A percentile compares a stretch with the other conserved stretches of the same genome.
Evolutionary conservation across 108 stramenopile genomes (phyloP).

Genomic region (Pseudonitzschia delicatissima): DNA sequence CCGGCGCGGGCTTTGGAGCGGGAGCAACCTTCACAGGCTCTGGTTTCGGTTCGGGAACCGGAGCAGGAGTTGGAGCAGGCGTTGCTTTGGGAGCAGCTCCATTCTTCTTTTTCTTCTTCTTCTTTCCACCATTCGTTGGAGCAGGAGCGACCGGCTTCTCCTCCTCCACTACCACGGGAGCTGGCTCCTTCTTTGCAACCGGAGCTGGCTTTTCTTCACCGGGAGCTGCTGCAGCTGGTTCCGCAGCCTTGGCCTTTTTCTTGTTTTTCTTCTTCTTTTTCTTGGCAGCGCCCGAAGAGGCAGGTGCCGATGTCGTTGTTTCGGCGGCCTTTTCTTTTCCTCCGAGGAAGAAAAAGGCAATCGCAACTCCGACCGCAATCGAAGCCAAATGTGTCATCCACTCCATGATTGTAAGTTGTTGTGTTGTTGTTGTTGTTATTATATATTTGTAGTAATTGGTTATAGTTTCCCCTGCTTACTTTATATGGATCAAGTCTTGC

Average conservation of each 20-base stretch:
- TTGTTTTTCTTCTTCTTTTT: constrained; percentile 15
- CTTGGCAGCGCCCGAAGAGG: background rate
- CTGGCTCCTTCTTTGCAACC: background rate
- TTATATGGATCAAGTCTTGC: too few relatives aligned
- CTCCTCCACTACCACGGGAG: background rate
- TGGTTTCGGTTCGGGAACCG: background rate
- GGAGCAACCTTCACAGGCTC: too few relatives aligned
- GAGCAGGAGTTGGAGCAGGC: background rate
- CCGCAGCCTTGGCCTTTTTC: constrained; percentile 13
- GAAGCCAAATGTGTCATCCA: constrained; percentile 6
- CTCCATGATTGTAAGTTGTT: too few relatives aligned
- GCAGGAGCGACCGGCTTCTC: background rate
- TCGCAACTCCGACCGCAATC: constrained; percentile 1
- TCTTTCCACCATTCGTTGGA: background rate
- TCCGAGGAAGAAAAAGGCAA: background rate
- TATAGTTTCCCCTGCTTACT: too few relatives aligned
- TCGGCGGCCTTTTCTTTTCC: background rate
- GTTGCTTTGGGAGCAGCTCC: background rate
- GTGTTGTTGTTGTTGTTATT: too few relatives aligned
- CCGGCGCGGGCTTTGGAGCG: background rate
- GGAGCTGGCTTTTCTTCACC: background rate
- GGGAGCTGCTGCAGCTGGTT: background rate
- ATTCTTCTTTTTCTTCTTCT: constrained; percentile 13
- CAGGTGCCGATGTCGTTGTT: background rate
- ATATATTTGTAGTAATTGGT: too few relatives aligned